phyloP scores from a whole-genome alignment of 257 asterid species.

The Ehretia macrophylla region DNA sequence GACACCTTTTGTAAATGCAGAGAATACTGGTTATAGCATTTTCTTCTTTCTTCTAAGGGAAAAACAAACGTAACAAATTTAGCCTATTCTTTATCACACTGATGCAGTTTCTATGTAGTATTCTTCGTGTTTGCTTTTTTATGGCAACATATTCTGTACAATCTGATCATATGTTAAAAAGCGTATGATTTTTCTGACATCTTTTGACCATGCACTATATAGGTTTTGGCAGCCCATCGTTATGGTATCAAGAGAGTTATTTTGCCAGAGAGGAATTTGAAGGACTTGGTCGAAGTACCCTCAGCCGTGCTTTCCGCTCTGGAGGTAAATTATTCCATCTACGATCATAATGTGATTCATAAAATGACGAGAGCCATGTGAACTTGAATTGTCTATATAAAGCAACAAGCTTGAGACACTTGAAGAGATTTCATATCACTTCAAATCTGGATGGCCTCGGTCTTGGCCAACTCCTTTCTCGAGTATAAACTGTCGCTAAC shows the following conservation, averaged over 20 bases:
- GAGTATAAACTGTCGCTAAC: no score
- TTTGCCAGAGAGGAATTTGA: slow-evolving; percentile 89
- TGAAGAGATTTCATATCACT: no score
- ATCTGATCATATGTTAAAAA: no score
- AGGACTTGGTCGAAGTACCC: slow-evolving; percentile 94
- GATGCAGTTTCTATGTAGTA: no score
- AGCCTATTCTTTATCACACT: no score
- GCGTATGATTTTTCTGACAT: neutral
- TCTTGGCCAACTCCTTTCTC: no score
- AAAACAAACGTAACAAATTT: no score
- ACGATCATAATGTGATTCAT: neutral
- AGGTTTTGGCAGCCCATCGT: slow-evolving; percentile 98
- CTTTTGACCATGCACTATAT: slow-evolving; percentile 11
- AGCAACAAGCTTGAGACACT: no score
- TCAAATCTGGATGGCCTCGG: no score
- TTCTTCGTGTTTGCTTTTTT: no score
- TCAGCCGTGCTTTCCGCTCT: slow-evolving; percentile 67
- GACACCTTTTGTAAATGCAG: neutral
- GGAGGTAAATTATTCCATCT: slow-evolving; percentile 54
- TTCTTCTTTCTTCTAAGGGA: no score
- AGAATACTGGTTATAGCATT: neutral
- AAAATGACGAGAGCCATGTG: slow-evolving; percentile 4
- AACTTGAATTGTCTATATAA: neutral
- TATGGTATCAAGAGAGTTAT: slow-evolving; percentile 93
- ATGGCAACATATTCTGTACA: no score